Percentiles rank a stretch among this genome's conserved stretches.
phyloP scores from a whole-genome alignment of 2,329 filamentous ascomycete species.

The Ceratocystis albifundus region DNA sequence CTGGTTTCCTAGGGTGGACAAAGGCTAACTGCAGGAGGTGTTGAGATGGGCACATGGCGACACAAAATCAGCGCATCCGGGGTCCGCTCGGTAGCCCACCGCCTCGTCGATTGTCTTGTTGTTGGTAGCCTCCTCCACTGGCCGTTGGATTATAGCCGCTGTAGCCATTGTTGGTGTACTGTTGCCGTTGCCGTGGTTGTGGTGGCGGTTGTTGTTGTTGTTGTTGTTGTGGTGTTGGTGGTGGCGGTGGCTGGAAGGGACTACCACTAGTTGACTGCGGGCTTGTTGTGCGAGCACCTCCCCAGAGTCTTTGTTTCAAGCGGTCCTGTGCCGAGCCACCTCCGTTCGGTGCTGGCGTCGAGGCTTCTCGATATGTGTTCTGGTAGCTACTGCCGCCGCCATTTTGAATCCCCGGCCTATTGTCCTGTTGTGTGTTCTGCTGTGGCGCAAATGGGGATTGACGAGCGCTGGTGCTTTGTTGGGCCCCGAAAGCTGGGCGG shows the following conservation, averaged over 20 bases:
- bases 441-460: constrained; percentile 27
- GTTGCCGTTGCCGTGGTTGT: constrained; percentile 8
- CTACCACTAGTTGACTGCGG: constrained; percentile 33
- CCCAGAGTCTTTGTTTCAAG: constrained; percentile 68
- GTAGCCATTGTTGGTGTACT: constrained; percentile 1
- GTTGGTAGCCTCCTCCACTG: constrained; percentile 25
- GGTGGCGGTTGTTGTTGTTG: background rate
- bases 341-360: constrained; percentile 43
- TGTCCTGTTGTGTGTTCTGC: constrained; percentile 17
- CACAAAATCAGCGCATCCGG: constrained; percentile 33
- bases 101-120: constrained; percentile 15
- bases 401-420: constrained; percentile 21
- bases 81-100: constrained; percentile 28
- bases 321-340: constrained; percentile 61
- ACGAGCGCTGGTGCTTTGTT: constrained; percentile 26
- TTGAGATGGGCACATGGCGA: background rate
- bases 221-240: constrained; percentile 29
- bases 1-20: no score
- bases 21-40: no score
- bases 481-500: constrained; percentile 25
- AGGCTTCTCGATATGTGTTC: constrained; percentile 9
- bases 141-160: constrained; percentile 26
- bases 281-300: constrained; percentile 46
- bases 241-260: constrained; percentile 38
- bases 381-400: constrained; percentile 5